Evolutionary conservation across 176 grass and related monocot species (phyloP).

Genomic region (Bonia amplexicaulis): DNA sequence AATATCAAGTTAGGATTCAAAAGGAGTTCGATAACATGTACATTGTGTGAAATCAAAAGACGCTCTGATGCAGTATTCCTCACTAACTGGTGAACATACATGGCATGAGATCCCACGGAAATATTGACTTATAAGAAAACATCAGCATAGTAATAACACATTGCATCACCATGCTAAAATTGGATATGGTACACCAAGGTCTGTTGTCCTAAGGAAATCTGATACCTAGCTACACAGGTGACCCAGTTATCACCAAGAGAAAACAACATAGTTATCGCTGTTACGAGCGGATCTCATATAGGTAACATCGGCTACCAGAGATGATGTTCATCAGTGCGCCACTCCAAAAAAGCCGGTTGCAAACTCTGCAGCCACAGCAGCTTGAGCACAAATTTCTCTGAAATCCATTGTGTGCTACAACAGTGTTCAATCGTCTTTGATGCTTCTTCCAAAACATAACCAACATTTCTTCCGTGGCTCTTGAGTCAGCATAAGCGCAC

Average conservation of each 20-base stretch:
- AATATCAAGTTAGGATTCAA: not conserved
- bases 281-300: not conserved
- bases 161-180: conserved; percentile 5
- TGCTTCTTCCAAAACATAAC: not conserved
- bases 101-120: not conserved
- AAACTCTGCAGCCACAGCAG: not conserved
- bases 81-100: not conserved
- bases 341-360: not conserved
- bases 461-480: not conserved
- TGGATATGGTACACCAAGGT: not conserved
- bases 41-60: not conserved
- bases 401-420: not conserved
- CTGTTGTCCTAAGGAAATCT: not conserved
- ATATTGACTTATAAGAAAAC: not conserved
- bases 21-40: not conserved
- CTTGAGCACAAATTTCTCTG: not conserved
- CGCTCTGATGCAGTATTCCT: not conserved
- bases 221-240: not conserved
- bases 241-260: not conserved
- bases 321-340: not conserved
- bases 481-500: not conserved
- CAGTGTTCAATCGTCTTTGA: not conserved
- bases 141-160: not conserved
- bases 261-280: conserved; percentile 27
- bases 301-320: not conserved